Percentiles rank a stretch among this genome's conserved stretches.
Evolutionary conservation across 352 stramenopile species (phyloP).

Genomic region (Phytophthora citrophthora): DNA sequence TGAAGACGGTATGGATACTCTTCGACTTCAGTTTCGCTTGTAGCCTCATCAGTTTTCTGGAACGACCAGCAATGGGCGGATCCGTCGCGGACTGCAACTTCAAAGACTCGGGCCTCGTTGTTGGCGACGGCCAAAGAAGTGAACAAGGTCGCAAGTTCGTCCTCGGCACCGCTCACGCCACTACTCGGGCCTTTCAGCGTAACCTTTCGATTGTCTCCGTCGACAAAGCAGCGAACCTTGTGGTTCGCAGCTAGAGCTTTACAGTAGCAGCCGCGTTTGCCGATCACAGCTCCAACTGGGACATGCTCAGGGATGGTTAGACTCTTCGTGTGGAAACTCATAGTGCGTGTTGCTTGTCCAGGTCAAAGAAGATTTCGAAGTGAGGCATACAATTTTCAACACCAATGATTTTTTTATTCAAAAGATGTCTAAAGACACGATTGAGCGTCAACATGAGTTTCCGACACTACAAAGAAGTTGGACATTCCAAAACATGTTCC

Average conservation of each 20-base stretch:
- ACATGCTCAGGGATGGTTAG: constrained; percentile 42
- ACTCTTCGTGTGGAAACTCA: constrained; percentile 28
- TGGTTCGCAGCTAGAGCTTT: constrained; percentile 36
- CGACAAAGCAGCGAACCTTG: constrained; percentile 36
- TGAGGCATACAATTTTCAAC: constrained; percentile 3
- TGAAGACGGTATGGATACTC: constrained; percentile 33
- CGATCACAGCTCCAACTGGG: constrained; percentile 49
- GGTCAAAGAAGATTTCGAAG: constrained; percentile 5
- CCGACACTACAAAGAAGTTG: background rate
- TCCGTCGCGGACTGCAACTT: constrained; percentile 34
- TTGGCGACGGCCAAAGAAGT: constrained; percentile 16
- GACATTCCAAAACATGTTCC: background rate
- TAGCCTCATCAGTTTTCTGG: constrained; percentile 14
- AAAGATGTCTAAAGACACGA: background rate
- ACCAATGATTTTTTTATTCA: background rate
- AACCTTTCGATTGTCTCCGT: constrained; percentile 31
- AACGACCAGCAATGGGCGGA: constrained; percentile 36
- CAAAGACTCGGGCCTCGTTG: constrained; percentile 24
- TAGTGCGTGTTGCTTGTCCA: background rate
- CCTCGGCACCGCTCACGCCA: constrained; percentile 20
- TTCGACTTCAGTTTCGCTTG: constrained; percentile 21
- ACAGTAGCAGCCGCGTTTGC: constrained; percentile 43
- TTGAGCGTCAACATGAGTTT: too few species aligned
- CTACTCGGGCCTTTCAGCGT: constrained; percentile 27
- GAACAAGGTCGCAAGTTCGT: constrained; percentile 38